Percentiles rank a stretch among this genome's conserved stretches.
Evolutionary conservation across 169 alveolate genomes (phyloP).

Genomic region (Toxoplasma gondii): DNA sequence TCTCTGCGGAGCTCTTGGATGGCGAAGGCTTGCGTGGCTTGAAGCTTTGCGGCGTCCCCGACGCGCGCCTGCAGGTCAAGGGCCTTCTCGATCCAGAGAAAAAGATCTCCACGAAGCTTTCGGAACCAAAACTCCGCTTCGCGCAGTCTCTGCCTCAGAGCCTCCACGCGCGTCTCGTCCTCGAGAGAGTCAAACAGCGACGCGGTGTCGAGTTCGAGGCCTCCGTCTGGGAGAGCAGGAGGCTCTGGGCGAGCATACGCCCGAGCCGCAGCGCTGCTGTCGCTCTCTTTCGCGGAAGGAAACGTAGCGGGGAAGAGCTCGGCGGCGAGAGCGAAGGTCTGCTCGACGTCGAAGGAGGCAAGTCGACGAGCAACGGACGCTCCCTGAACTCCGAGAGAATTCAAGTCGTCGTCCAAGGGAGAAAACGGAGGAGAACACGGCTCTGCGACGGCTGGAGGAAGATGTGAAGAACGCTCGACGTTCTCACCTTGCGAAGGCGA

Average conservation of each 20-base stretch:
- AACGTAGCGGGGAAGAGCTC: not conserved
- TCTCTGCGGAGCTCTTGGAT: not conserved
- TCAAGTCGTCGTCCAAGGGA: too few species aligned
- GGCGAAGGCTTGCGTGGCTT: not conserved
- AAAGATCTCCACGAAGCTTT: conserved; percentile 32
- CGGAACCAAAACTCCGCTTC: conserved; percentile 35
- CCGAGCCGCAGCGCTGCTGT: not conserved
- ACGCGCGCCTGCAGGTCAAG: conserved; percentile 1
- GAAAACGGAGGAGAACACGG: too few species aligned
- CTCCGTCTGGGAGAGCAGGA: not conserved
- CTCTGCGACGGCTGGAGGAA: too few species aligned
- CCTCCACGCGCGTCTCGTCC: not conserved
- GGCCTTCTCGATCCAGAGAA: conserved; percentile 34
- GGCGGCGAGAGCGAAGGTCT: not conserved
- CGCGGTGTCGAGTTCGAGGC: not conserved
- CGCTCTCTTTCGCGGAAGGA: not conserved
- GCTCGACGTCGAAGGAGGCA: not conserved
- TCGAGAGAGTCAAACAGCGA: not conserved
- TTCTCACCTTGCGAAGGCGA: too few species aligned
- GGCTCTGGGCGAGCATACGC: not conserved
- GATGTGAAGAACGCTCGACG: too few species aligned
- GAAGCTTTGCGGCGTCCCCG: not conserved
- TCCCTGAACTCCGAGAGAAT: not conserved
- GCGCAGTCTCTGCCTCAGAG: not conserved
- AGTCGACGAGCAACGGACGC: not conserved